Base-by-base conservation (phyloP, 257 asterid species). In the Jaltomata sinuosa region DNA sequence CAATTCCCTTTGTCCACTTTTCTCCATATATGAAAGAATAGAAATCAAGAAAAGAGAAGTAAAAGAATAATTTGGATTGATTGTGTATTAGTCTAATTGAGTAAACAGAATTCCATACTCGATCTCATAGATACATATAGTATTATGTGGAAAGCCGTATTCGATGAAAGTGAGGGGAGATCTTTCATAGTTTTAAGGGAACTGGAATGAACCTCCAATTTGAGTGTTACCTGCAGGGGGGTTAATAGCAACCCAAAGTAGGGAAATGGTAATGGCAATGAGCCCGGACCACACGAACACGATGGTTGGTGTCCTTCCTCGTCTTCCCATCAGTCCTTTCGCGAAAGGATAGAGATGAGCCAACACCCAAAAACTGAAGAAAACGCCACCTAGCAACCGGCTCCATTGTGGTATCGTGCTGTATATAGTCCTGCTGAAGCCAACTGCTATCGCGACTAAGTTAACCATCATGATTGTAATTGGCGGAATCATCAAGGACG, bases 151-250 rank as follows among this genome's bases (percentile, higher is more conserved):
- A 29, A 64, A 31, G 8, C 6, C 3, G 3, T 64, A 64, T 64
- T 64, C 0, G 1, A 29, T 62, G n/a, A 29, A 62, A 50, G 21
- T 50, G 22, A 0, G 18, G 59, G 22, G 22, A 16, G 59, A 52
- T 61, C 36, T 64, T 64, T 15, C 22, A 67, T 27, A 67, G 8
- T 4, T 11, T 53, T 2, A 94, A 55, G 98, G 97, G 83, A 94
- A 94, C 91, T 93, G 97, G 84, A 94, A 94, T n/a, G 97, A 93
- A 2, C 98, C 98, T 53, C 98, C 98, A 49, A 94, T 94, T 52
- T 84, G 84, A 11, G 83, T 87, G 45, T 71, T 85, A 3, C 95
- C 97, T 1, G 88, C 82, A 0, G 97, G 97, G 9, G 97, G 97
- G 49, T 94, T 90, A 8, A 94, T 94, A 2, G 97, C 94, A 45